Base-by-base conservation (phyloP, 2,329 filamentous ascomycete species). In the Sclerotinia nivalis region DNA sequence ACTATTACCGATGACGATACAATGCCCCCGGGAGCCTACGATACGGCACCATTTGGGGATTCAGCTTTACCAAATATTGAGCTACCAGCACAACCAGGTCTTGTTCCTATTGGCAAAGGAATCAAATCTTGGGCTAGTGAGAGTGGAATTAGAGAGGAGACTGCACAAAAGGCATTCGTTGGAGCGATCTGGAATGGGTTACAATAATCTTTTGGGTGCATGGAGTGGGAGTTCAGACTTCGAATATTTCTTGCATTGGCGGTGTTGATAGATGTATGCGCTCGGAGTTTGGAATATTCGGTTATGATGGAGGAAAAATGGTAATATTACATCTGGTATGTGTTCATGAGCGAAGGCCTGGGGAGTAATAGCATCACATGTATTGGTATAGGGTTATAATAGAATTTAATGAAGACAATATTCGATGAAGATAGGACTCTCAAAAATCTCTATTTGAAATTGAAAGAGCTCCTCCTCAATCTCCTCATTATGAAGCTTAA, bases 181-280 rank as follows among this genome's bases (percentile, higher is more conserved):
- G 56, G 49, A 8, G 66, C 66, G 13, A 68, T 68, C n/a, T 62
- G 47, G 58, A 68, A 68, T 31, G 66, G 56, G 20, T 64, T 64
- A 15, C 15, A 40, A 13, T 64, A 20, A 40, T 28, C 37, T 20
- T 28, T 52, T 1, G n/a, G 31, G 22, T 40, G 31, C 13, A 25
- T 37, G 9, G 22, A 28, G n/a, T 37, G 45, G 31, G 45, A 7
- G n/a, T 34, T 18, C 18, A 34, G 2, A 50, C 15, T 49, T 34
- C 7, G 20, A 22, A 20, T 15, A n/a, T 9, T 6, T 49, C 22
- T 34, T 62, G 20, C 45, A 9, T 49, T n/a, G 15, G 13, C n/a
- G 20, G 28, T n/a, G 20, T 64, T 52, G 9, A 37, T 52, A 31
- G 13, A 28, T 22, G 31, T 31, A 52, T 52, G 7, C 28, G 8